phyloP scores from a whole-genome alignment of 73 alveolate genomes.

The Symbiodinium natans region DNA sequence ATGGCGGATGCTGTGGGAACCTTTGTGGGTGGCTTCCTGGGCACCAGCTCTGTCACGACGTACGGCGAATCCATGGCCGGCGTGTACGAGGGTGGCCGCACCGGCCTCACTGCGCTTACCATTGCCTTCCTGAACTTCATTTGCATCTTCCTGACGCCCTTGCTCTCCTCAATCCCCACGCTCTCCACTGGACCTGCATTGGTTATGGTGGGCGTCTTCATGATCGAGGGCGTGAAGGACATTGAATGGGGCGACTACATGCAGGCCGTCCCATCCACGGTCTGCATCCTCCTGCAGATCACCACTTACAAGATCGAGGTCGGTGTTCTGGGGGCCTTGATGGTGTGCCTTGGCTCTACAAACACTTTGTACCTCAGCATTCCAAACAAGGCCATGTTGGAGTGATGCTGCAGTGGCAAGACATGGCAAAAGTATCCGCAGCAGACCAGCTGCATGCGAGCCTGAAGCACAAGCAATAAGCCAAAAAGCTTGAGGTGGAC shows the following conservation, averaged over 20 bases:
- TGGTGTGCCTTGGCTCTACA: conserved; percentile 16
- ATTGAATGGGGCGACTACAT: conserved; percentile 14
- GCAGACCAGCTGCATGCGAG: neutral
- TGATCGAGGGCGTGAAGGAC: conserved; percentile 21
- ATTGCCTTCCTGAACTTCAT: neutral
- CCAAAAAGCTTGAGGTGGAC: neutral
- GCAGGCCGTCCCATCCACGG: conserved; percentile 3
- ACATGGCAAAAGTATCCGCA: too few species aligned
- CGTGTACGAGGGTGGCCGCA: conserved; percentile 23
- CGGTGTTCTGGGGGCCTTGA: neutral
- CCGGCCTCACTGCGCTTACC: neutral
- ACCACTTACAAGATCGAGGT: conserved; percentile 17
- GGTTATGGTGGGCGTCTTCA: conserved; percentile 25
- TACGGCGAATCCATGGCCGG: conserved; percentile 26
- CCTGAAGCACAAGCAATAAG: neutral
- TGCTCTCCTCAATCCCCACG: conserved; percentile 3
- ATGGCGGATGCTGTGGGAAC: conserved; percentile 23
- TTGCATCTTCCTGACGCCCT: conserved; percentile 10
- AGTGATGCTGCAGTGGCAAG: too few species aligned
- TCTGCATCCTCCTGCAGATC: conserved; percentile 33
- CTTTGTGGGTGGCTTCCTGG: conserved; percentile 18
- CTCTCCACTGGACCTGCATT: neutral
- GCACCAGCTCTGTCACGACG: conserved; percentile 8
- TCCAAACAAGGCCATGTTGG: too few species aligned
- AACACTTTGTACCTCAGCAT: too few species aligned